Evolutionary conservation across 2,329 filamentous ascomycete genomes (phyloP).

Genomic region (Harringtonia aguacate): DNA sequence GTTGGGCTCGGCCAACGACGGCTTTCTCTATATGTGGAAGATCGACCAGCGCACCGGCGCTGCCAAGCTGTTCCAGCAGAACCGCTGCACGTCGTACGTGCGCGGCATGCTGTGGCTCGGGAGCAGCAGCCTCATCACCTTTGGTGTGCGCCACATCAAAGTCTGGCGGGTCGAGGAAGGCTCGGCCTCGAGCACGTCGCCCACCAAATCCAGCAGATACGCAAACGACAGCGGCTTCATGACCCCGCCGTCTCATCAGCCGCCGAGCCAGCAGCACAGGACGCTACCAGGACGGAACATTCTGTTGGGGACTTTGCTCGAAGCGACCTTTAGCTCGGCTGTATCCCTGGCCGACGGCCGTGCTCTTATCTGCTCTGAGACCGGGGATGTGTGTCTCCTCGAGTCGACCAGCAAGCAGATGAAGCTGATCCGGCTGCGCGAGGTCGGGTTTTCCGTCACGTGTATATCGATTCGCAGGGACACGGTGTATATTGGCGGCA

Average conservation of each 20-base stretch:
- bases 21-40: slow-evolving; percentile 85
- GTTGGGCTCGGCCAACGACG: slow-evolving; percentile 80
- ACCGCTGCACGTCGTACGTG: slow-evolving; percentile 83
- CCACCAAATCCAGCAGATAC: slow-evolving; percentile 52
- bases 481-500: slow-evolving; percentile 58
- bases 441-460: slow-evolving; percentile 55
- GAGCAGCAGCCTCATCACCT: slow-evolving; percentile 65
- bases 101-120: slow-evolving; percentile 88
- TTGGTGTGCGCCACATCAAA: slow-evolving; percentile 86
- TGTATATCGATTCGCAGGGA: slow-evolving; percentile 53
- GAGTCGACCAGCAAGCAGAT: slow-evolving; percentile 66
- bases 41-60: slow-evolving; percentile 74
- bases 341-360: slow-evolving; percentile 60
- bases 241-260: slow-evolving; percentile 20
- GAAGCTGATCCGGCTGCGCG: slow-evolving; percentile 56
- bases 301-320: slow-evolving; percentile 68
- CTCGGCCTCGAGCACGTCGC: slow-evolving; percentile 27
- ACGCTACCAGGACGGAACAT: slow-evolving; percentile 81
- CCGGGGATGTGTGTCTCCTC: slow-evolving; percentile 79
- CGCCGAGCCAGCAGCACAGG: slow-evolving; percentile 32
- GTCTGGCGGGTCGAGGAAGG: slow-evolving; percentile 77
- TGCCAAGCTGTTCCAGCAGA: slow-evolving; percentile 69
- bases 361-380: slow-evolving; percentile 77
- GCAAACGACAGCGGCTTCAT: slow-evolving; percentile 26
- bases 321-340: slow-evolving; percentile 75